Evolutionary conservation across 2,329 filamentous ascomycete genomes (phyloP).

Genomic region (Hawksworthiomyces lignivorus): DNA sequence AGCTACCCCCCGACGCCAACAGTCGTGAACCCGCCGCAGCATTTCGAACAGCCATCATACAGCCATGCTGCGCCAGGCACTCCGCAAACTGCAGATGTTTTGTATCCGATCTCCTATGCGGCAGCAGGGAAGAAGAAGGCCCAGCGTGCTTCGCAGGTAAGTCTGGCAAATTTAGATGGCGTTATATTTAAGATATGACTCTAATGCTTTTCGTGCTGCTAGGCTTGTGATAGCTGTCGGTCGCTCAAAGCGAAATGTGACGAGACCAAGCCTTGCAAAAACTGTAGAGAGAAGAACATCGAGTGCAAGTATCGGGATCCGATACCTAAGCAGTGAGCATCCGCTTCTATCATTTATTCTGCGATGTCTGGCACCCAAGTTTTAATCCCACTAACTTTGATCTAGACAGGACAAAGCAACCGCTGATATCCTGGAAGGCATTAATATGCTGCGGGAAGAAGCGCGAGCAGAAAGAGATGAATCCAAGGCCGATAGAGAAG

Average conservation of each 20-base stretch:
- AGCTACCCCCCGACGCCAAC: neutral
- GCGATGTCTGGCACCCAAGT: too few relatives aligned
- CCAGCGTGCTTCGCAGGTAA: constrained; percentile 57
- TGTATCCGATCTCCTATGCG: constrained; percentile 35
- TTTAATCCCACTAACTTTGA: too few relatives aligned
- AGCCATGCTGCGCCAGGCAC: constrained; percentile 15
- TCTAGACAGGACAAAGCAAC: constrained; percentile 51
- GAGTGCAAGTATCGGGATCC: constrained; percentile 86
- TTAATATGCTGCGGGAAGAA: constrained; percentile 19
- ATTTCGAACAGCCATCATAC: constrained; percentile 25
- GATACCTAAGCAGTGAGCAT: constrained; percentile 76
- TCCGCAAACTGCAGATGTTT: constrained; percentile 28
- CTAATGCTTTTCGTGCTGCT: constrained; percentile 2
- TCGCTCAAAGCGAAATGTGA: constrained; percentile 87
- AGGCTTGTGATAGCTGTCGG: constrained; percentile 89
- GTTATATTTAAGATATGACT: too few relatives aligned
- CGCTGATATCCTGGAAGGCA: constrained; percentile 52
- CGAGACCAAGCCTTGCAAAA: constrained; percentile 75
- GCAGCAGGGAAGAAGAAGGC: constrained; percentile 51
- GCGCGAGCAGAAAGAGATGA: constrained; percentile 30
- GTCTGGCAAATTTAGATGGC: constrained; percentile 3
- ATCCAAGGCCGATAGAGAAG: too few relatives aligned
- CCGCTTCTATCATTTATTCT: too few relatives aligned
- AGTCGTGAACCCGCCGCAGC: constrained; percentile 30
- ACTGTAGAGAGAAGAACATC: constrained; percentile 78